Percentiles rank a stretch among this genome's conserved stretches.
Evolutionary conservation across 2,329 filamentous ascomycete genomes (phyloP).

Genomic region (Fusarium hainanense): DNA sequence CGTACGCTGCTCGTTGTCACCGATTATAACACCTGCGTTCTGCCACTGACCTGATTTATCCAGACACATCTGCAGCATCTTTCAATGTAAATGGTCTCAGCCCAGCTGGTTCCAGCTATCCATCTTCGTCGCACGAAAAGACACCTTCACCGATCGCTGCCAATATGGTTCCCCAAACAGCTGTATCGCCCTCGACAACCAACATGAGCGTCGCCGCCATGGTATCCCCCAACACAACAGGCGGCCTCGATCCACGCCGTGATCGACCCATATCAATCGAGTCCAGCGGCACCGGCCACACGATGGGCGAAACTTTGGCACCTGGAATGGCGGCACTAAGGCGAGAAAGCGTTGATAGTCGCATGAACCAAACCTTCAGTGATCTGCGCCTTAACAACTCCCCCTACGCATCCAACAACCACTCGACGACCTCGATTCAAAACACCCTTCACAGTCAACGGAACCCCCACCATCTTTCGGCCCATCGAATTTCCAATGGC

Average conservation of each 20-base stretch:
- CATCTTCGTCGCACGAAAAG: slow-evolving; percentile 64
- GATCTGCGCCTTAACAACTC: slow-evolving; percentile 74
- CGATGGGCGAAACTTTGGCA: slow-evolving; percentile 52
- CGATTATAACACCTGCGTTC: slow-evolving; percentile 18
- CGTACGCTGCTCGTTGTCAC: slow-evolving; percentile 48
- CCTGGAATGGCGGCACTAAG: slow-evolving; percentile 62
- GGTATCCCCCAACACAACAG: slow-evolving; percentile 68
- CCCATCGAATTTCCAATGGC: slow-evolving; percentile 72
- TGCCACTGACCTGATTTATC: slow-evolving; percentile 31
- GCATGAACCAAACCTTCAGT: slow-evolving; percentile 77
- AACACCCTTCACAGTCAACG: slow-evolving; percentile 75
- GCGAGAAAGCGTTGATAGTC: slow-evolving; percentile 83
- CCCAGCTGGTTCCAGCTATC: slow-evolving; percentile 60
- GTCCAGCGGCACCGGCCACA: slow-evolving; percentile 45
- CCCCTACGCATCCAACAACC: slow-evolving; percentile 81
- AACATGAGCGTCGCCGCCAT: slow-evolving; percentile 75
- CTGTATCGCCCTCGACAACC: slow-evolving; percentile 66
- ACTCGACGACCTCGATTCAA: slow-evolving; percentile 79
- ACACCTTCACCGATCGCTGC: slow-evolving; percentile 69
- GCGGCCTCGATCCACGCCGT: slow-evolving; percentile 56
- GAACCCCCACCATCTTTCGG: slow-evolving; percentile 66
- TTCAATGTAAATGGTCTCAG: slow-evolving; percentile 54
- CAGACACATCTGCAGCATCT: slow-evolving; percentile 55
- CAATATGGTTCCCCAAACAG: slow-evolving; percentile 62
- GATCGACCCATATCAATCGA: slow-evolving; percentile 55